Percentiles rank a stretch among this genome's conserved stretches.
Evolutionary conservation across 1,139 yeast species (phyloP).

Genomic region (Magnusiomyces suaveolens): DNA sequence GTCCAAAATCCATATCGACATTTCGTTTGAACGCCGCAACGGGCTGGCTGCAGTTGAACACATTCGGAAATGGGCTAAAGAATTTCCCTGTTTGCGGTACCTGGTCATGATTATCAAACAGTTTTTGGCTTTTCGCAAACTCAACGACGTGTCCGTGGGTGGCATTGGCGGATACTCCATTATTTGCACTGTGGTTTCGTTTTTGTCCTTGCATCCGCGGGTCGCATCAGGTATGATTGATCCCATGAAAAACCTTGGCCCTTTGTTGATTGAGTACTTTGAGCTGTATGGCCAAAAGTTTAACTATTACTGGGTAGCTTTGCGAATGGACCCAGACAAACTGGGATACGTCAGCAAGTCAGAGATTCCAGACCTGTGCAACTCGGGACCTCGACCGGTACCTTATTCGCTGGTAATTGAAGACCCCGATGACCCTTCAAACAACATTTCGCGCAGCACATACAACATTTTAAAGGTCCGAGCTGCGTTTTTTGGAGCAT

Average conservation of each 20-base stretch:
- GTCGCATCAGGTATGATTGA: slow-evolving; percentile 56
- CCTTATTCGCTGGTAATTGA: slow-evolving; percentile 69
- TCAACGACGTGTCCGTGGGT: slow-evolving; percentile 91
- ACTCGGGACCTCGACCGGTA: slow-evolving; percentile 33
- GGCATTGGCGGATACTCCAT: slow-evolving; percentile 95
- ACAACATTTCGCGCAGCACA: slow-evolving; percentile 81
- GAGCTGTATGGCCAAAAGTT: slow-evolving; percentile 92
- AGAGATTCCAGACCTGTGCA: slow-evolving; percentile 45
- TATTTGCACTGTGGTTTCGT: slow-evolving; percentile 77
- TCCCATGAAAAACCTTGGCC: slow-evolving; percentile 72
- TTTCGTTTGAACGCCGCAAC: slow-evolving; percentile 81
- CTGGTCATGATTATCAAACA: slow-evolving; percentile 79
- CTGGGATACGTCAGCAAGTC: slow-evolving; percentile 52
- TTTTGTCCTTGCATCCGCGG: slow-evolving; percentile 68
- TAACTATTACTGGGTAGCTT: slow-evolving; percentile 62
- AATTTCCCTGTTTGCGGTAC: slow-evolving; percentile 76
- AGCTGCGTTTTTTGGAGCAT: slow-evolving; percentile 88
- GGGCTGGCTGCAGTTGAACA: slow-evolving; percentile 80
- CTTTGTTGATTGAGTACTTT: slow-evolving; percentile 80
- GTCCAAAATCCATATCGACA: slow-evolving; percentile 71
- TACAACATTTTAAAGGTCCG: slow-evolving; percentile 73
- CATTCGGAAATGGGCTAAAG: slow-evolving; percentile 63
- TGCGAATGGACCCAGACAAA: slow-evolving; percentile 34
- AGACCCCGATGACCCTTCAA: slow-evolving; percentile 77
- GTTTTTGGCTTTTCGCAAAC: slow-evolving; percentile 64